A percentile compares a stretch with the other conserved stretches of the same genome.
Conservation (phyloP, 768 basidiomycete species). For the Podaxis sp. region DNA sequence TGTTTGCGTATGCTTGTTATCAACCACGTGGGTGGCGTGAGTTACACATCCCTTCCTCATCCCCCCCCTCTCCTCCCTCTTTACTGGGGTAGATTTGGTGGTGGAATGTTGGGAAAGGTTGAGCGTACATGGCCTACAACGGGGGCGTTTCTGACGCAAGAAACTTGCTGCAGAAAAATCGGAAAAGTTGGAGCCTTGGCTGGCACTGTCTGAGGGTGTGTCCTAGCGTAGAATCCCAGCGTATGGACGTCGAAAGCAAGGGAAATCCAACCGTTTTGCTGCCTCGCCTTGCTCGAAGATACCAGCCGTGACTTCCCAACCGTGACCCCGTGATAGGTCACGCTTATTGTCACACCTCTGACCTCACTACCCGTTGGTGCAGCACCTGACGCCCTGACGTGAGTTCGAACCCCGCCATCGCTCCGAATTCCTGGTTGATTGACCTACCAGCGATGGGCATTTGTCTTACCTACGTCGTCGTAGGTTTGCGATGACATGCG, state of each 20-base stretch:
- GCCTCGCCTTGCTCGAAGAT: slow-evolving; percentile 12
- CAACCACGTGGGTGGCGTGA: slow-evolving; percentile 1
- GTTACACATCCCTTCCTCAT: background rate
- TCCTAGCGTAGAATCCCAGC: slow-evolving; percentile 3
- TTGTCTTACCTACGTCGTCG: background rate
- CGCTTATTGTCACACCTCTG: background rate
- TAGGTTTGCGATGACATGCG: background rate
- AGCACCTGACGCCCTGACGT: background rate
- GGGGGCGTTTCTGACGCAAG: background rate
- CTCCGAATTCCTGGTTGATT: background rate
- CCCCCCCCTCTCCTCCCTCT: background rate
- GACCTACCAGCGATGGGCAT: background rate
- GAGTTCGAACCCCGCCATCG: background rate
- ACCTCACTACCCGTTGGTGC: background rate
- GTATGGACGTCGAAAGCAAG: slow-evolving; percentile 15
- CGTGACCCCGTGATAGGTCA: slow-evolving; percentile 7
- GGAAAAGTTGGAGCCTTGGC: background rate
- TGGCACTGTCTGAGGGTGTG: background rate
- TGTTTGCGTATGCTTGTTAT: background rate
- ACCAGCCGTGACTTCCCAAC: slow-evolving; percentile 5
- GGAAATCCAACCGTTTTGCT: slow-evolving; percentile 6
- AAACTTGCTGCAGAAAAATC: background rate
- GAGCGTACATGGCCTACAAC: background rate
- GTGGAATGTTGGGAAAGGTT: background rate
- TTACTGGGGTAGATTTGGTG: background rate